Conservation (phyloP, 1,139 yeast genomes). For the Maudiozyma humilis region DNA sequence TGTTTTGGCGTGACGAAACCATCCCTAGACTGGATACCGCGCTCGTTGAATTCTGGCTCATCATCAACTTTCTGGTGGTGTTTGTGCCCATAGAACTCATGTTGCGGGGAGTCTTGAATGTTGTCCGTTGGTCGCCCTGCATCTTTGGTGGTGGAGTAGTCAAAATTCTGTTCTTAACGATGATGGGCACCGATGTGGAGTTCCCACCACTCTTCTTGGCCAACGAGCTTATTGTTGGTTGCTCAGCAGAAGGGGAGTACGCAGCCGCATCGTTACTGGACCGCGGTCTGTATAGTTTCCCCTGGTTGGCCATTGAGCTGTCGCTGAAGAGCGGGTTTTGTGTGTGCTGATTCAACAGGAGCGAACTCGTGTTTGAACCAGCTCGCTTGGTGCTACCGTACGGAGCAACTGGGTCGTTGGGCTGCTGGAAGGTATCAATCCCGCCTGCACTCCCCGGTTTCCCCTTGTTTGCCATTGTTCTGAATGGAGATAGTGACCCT, state of each 20-base stretch:
- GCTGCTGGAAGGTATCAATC: background rate
- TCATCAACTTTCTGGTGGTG: slow-evolving; percentile 9
- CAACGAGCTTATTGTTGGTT: background rate
- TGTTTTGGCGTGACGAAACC: background rate
- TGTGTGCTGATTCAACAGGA: background rate
- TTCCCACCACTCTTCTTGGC: slow-evolving; percentile 7
- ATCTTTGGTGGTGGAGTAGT: slow-evolving; percentile 29
- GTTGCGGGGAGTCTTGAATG: slow-evolving; percentile 21
- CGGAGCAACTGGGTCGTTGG: background rate
- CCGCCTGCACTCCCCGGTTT: background rate
- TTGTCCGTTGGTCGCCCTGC: slow-evolving; percentile 10
- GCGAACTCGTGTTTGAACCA: too few species aligned
- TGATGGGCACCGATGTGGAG: background rate
- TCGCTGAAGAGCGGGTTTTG: background rate
- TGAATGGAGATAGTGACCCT: slow-evolving; percentile 1
- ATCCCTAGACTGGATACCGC: background rate
- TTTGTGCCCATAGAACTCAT: slow-evolving; percentile 7
- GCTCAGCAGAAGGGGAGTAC: background rate
- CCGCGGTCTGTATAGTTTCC: background rate
- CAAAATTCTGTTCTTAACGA: slow-evolving; percentile 15
- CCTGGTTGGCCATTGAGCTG: background rate
- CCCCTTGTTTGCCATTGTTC: background rate
- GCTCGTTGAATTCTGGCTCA: background rate
- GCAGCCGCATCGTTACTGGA: background rate
- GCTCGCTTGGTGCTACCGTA: too few species aligned